Base-by-base conservation (phyloP, 805 yeast genomes). In the Yamadazyma nakazawae region DNA sequence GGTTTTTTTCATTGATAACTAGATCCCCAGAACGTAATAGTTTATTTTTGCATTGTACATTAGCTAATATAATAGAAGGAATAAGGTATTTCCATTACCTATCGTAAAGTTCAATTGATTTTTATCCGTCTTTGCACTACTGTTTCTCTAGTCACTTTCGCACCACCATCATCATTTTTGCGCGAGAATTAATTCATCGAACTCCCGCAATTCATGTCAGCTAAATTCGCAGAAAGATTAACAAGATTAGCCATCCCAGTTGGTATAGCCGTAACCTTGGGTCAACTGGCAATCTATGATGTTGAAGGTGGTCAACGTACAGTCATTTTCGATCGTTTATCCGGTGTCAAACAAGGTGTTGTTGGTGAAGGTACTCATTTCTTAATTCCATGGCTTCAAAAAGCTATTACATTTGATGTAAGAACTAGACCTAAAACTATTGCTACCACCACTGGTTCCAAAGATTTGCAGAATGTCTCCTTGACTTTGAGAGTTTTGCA, bases 331-430 rank as follows among this genome's bases (percentile, higher is more conserved):
- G 98, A 94, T 72, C 78, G 99, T 58, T 68, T 94, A 48, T 71
- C 78, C 37, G 99, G 99, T 72, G 96, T 94, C 44, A 85, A 88
- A 66, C 82, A 82, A 58, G 71, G 73, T n/a, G 97, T 94, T 19
- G 75, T 91, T 50, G 96, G 97, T 25, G 99, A 94, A 72, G 99
- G 99, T 50, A 87, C 98, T 19, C 98, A 94, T 68, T 94, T 94
- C 67, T 72, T 91, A 54, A 66, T 94, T 44, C 99, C 99, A 44
- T 94, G 99, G 98, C 74, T 94, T 54, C 99, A 94, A 66, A 84
- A 81, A 64, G 95, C 98, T 2, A 78, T 94, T 42, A 72, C 89
- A 14, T 94, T 79, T 66, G 99, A 94, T 65, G 96, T 94, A 25
- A 80, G 97, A 63, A 91, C 97, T n/a, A 86, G 82, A 54, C 98